Conservation (phyloP, 2,329 filamentous ascomycete genomes). For the Fusarium pseudonygamai region DNA sequence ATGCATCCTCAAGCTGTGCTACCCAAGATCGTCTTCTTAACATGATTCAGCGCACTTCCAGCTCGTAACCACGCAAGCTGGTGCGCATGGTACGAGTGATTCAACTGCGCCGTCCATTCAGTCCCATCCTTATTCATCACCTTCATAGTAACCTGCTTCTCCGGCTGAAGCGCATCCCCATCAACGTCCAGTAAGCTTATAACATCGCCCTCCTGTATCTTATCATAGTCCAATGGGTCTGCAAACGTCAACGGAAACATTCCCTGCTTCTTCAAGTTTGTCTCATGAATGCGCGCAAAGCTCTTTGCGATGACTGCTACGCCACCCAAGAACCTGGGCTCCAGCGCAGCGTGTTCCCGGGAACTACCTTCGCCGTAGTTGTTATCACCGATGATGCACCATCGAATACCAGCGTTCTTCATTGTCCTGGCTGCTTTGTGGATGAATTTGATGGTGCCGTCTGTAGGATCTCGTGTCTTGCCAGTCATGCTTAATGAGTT, state of each 20-base stretch:
- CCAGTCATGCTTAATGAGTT: background rate
- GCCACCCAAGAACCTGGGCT: conserved; percentile 85
- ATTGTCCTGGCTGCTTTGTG: background rate
- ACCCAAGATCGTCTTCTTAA: conserved; percentile 3
- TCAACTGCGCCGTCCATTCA: conserved; percentile 12
- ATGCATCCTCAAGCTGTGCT: too few relatives aligned
- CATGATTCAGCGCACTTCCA: conserved; percentile 22
- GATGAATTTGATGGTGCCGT: conserved; percentile 68
- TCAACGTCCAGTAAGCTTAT: conserved; percentile 16
- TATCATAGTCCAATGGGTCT: conserved; percentile 79
- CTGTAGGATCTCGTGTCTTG: conserved; percentile 52
- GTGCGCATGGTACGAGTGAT: conserved; percentile 19
- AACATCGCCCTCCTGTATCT: conserved; percentile 56
- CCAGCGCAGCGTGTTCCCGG: conserved; percentile 86
- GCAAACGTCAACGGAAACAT: conserved; percentile 69
- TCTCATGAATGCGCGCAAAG: conserved; percentile 92
- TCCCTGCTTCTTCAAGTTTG: conserved; percentile 88
- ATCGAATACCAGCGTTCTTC: background rate
- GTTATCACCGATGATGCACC: conserved; percentile 34
- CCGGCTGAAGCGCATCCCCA: background rate
- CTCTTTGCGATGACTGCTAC: conserved; percentile 82
- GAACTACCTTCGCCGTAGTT: conserved; percentile 88
- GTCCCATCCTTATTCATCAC: background rate
- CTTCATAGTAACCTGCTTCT: conserved; percentile 20
- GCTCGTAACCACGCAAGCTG: conserved; percentile 22